Percentiles rank a stretch among this genome's conserved stretches.
Conservation (phyloP, 495 filamentous ascomycete genomes). For the Extremus antarcticus region DNA sequence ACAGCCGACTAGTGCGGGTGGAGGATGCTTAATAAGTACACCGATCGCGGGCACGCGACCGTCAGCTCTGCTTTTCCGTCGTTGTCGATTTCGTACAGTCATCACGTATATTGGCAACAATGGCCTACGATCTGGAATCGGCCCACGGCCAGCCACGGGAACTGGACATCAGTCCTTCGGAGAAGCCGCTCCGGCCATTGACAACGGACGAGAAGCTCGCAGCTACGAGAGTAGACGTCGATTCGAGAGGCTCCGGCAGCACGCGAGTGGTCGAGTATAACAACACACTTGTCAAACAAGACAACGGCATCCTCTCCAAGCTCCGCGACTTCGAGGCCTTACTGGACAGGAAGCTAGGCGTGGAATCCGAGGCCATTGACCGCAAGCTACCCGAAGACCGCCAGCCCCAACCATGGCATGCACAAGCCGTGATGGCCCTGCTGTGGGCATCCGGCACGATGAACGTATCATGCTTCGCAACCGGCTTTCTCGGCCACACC, state of each 20-base stretch:
- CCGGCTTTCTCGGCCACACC: conserved; percentile 24
- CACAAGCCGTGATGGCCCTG: conserved; percentile 19
- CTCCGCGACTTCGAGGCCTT: conserved; percentile 15
- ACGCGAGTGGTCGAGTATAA: conserved; percentile 9
- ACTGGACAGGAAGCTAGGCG: conserved; percentile 18
- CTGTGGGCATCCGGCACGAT: conserved; percentile 18
- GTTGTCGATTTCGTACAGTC: neutral
- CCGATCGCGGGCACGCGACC: neutral
- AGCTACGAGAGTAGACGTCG: conserved; percentile 6
- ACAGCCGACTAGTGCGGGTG: neutral
- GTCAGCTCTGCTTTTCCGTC: neutral
- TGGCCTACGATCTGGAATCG: neutral
- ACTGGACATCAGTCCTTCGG: neutral
- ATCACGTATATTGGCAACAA: neutral
- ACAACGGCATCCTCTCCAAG: conserved; percentile 17
- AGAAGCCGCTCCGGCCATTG: conserved; percentile 1
- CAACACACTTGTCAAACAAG: conserved; percentile 7
- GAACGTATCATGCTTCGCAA: conserved; percentile 14
- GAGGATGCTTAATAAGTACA: neutral
- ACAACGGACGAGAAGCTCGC: conserved; percentile 9
- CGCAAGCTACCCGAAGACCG: conserved; percentile 16
- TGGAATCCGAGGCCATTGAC: conserved; percentile 19
- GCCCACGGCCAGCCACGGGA: neutral
- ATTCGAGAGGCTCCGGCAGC: neutral
- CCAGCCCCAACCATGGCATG: conserved; percentile 7